phyloP scores from a whole-genome alignment of 176 grass and related monocot species.

The Zea mays region Zm-B73-REFERENCE-NAM-5.0 NC_050104.1:10301001-10301500 shows the following conservation, averaged over 20 bases:
- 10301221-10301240: constrained; percentile 97
- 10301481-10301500: constrained; percentile 95
- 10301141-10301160: constrained; percentile 85
- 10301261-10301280: constrained; percentile 81
- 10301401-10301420: background rate
- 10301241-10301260: constrained; percentile 99
- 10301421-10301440: constrained; percentile 32
- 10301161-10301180: constrained; percentile 93
- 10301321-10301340: constrained; percentile 81
- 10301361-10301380: constrained; percentile 47
- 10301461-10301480: constrained; percentile 91
- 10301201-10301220: constrained; percentile 80
- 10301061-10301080: constrained; percentile 84
- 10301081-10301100: constrained; percentile 96
- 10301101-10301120: constrained; percentile 84
- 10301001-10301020: constrained; percentile 90
- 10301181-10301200: constrained; percentile 85
- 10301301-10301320: constrained; percentile 99
- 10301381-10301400: constrained; percentile 24
- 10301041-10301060: constrained; percentile 86
- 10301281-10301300: constrained; percentile 88
- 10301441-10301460: constrained; percentile 66
- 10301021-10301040: constrained; percentile 67
- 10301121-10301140: constrained; percentile 75
- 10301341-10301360: constrained; percentile 76